These are phyloP conservation scores for Raddia guianensis DNA, from an alignment of 176 grass and related monocot species.

Conservation along the genomic window DNA sequence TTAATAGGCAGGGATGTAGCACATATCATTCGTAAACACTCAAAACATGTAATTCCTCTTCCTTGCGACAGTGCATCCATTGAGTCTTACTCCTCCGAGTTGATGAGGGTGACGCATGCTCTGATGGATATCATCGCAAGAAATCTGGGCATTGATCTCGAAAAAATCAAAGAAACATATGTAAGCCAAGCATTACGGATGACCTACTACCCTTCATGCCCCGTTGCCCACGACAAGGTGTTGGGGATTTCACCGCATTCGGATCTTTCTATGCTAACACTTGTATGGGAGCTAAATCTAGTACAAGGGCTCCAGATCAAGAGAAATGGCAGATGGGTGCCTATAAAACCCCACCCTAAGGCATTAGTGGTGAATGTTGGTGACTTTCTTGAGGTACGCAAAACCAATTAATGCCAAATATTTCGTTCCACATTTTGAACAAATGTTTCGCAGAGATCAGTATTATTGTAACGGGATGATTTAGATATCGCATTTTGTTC, in stretches of 20 bases:
- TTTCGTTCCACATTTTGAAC: too few species aligned
- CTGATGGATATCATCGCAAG: conserved; percentile 33
- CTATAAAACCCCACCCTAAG: conserved; percentile 28
- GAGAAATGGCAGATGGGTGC: conserved; percentile 35
- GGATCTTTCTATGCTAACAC: conserved; percentile 33
- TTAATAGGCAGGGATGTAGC: too few species aligned
- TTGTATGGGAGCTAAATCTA: conserved; percentile 41
- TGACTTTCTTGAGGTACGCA: conserved; percentile 48
- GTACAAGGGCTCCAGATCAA: conserved; percentile 49
- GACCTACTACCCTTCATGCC: conserved; percentile 49
- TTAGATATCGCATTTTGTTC: too few species aligned
- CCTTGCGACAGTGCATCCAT: conserved; percentile 24
- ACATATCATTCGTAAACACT: too few species aligned
- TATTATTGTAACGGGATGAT: too few species aligned
- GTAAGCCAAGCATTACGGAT: conserved; percentile 32
- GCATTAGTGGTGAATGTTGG: conserved; percentile 51
- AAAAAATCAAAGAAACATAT: conserved; percentile 11
- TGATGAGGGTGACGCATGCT: conserved; percentile 29
- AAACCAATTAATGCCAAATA: too few species aligned
- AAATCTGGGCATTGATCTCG: conserved; percentile 30
- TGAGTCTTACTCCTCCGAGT: conserved; percentile 27
- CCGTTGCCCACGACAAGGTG: conserved; percentile 38
- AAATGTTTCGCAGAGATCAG: too few species aligned
- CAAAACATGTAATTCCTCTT: neutral
- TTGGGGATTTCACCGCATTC: conserved; percentile 50